Conservation (phyloP, 2,329 filamentous ascomycete species). For the Nemania diffusa region DNA sequence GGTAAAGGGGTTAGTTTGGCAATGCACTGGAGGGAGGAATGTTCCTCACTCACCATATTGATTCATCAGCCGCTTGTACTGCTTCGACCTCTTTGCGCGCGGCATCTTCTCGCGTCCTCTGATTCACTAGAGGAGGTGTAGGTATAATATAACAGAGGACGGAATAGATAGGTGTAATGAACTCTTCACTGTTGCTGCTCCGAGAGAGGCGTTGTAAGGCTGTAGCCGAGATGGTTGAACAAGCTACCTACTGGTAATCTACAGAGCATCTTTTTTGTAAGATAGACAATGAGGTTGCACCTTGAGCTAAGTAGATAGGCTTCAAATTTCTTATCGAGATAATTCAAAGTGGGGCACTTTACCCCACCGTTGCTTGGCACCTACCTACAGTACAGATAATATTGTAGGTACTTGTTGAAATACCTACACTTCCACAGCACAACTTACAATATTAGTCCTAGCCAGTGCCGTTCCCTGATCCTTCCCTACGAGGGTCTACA, state of each 20-base stretch:
- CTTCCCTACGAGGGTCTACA: not conserved
- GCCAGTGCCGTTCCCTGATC: not conserved
- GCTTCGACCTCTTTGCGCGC: slow-evolving; percentile 73
- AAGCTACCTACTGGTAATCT: not conserved
- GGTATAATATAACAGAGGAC: not conserved
- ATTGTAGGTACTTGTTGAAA: not conserved
- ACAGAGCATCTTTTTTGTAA: slow-evolving; percentile 18
- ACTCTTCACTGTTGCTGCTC: not conserved
- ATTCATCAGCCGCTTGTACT: slow-evolving; percentile 92
- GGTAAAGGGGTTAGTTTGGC: slow-evolving; percentile 2
- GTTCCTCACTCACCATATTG: slow-evolving; percentile 67
- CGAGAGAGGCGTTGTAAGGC: not conserved
- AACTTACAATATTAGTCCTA: not conserved
- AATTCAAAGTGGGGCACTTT: not conserved
- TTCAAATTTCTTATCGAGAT: slow-evolving; percentile 14
- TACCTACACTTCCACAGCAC: not conserved
- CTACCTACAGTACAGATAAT: not conserved
- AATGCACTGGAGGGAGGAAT: not conserved
- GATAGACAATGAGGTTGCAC: no score
- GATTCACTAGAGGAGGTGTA: not conserved
- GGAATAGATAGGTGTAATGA: not conserved
- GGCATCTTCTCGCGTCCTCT: slow-evolving; percentile 42
- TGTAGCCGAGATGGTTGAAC: not conserved
- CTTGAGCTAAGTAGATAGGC: not conserved
- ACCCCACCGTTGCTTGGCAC: slow-evolving; percentile 6